Evolutionary conservation across 192 early-diverging fungal genomes (phyloP).

Genomic region (Diversispora eburnea): DNA sequence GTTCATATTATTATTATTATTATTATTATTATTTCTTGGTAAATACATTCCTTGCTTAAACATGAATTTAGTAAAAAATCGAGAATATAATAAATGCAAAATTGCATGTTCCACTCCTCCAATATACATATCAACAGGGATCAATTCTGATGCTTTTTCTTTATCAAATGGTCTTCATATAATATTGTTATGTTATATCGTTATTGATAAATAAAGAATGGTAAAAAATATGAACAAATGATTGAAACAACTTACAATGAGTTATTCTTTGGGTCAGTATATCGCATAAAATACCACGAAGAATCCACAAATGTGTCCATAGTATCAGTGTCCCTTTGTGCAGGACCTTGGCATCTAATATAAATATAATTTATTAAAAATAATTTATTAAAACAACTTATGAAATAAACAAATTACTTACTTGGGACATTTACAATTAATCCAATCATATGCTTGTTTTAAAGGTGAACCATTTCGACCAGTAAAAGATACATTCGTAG

Average conservation of each 20-base stretch:
- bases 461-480: slow-evolving; percentile 72
- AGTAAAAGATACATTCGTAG: slow-evolving; percentile 53
- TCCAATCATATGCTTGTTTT: slow-evolving; percentile 58
- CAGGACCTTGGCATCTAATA: slow-evolving; percentile 63
- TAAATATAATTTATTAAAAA: slow-evolving; percentile 13
- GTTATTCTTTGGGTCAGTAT: slow-evolving; percentile 72
- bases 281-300: slow-evolving; percentile 94
- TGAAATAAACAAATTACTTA: slow-evolving; percentile 30
- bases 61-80: slow-evolving; percentile 86
- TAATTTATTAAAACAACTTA: neutral
- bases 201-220: neutral
- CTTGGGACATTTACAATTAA: slow-evolving; percentile 74
- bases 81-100: slow-evolving; percentile 88
- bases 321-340: slow-evolving; percentile 84
- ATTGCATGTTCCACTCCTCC: slow-evolving; percentile 95
- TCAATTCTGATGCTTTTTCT: slow-evolving; percentile 44
- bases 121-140: slow-evolving; percentile 92
- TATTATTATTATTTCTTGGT: too few relatives aligned
- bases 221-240: neutral
- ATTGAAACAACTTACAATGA: slow-evolving; percentile 31
- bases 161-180: slow-evolving; percentile 49
- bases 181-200: neutral
- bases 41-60: slow-evolving; percentile 52
- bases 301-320: slow-evolving; percentile 99
- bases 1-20: slow-evolving; percentile 3